Conservation (phyloP, 768 basidiomycete genomes). For the Lactifluus subvellereus region DNA sequence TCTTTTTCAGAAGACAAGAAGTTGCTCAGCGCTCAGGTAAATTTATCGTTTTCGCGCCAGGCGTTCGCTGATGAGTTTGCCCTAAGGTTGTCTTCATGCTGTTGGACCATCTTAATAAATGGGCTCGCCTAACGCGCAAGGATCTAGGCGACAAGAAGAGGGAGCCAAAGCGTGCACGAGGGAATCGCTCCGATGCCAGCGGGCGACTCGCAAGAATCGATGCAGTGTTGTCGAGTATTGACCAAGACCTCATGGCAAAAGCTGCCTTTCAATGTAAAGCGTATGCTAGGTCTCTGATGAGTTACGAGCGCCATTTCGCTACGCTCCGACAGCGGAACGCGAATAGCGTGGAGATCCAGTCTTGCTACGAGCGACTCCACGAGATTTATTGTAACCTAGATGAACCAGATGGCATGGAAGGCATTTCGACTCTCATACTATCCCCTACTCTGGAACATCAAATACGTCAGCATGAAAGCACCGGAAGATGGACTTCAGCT, state of each 20-base stretch:
- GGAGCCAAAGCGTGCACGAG: constrained; percentile 47
- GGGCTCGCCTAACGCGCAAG: constrained; percentile 73
- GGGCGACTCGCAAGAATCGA: constrained; percentile 70
- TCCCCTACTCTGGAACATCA: constrained; percentile 91
- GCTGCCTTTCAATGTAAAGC: constrained; percentile 94
- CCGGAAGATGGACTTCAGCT: constrained; percentile 94
- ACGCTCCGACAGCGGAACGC: constrained; percentile 39
- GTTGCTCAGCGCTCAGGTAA: constrained; percentile 88
- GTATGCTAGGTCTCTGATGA: constrained; percentile 91
- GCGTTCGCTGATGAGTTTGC: neutral
- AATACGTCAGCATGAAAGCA: constrained; percentile 96
- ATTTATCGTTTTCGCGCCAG: constrained; percentile 10
- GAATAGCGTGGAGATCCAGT: constrained; percentile 47
- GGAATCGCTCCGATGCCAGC: constrained; percentile 38
- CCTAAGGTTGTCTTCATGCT: constrained; percentile 85
- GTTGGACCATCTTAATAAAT: constrained; percentile 90
- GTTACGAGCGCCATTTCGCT: constrained; percentile 81
- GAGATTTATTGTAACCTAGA: constrained; percentile 95
- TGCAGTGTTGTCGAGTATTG: constrained; percentile 74
- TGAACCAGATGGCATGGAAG: constrained; percentile 99
- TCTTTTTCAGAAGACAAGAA: constrained; percentile 68
- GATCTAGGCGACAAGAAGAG: constrained; percentile 43
- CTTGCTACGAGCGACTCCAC: constrained; percentile 84
- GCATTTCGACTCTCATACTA: constrained; percentile 81
- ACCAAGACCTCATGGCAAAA: constrained; percentile 83